phyloP scores from a whole-genome alignment of 2,329 filamentous ascomycete species.

The Penicillium nordicum region DNA sequence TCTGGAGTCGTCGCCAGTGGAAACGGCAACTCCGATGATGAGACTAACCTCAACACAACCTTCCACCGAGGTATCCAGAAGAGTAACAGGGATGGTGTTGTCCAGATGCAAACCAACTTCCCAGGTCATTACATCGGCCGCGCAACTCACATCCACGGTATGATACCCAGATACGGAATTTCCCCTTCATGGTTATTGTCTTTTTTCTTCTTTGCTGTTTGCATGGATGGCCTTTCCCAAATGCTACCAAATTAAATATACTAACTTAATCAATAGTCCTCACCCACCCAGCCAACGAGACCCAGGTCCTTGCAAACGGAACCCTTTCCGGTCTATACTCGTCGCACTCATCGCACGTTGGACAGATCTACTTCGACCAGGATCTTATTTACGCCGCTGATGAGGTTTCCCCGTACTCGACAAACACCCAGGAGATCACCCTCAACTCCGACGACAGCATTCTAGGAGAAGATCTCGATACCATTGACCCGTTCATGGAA shows the following conservation, averaged over 20 bases:
- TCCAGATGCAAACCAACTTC: constrained; percentile 44
- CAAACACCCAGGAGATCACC: constrained; percentile 49
- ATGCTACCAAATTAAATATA: not conserved
- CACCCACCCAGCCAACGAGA: constrained; percentile 31
- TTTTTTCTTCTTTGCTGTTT: too few species aligned
- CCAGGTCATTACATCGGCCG: constrained; percentile 47
- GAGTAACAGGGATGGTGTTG: constrained; percentile 42
- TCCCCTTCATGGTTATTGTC: too few species aligned
- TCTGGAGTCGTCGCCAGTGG: constrained; percentile 37
- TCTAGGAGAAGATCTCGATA: constrained; percentile 48
- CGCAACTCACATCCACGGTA: constrained; percentile 37
- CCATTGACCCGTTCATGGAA: constrained; percentile 57
- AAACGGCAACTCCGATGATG: constrained; percentile 39
- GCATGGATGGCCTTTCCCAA: too few species aligned
- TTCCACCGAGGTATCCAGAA: constrained; percentile 47
- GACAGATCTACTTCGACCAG: constrained; percentile 64
- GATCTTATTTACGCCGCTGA: constrained; percentile 54
- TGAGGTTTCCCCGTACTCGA: constrained; percentile 45
- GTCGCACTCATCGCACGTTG: constrained; percentile 54
- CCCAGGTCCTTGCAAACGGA: constrained; percentile 46
- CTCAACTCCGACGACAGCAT: constrained; percentile 53
- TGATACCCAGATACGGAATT: not conserved
- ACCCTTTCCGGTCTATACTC: constrained; percentile 48
- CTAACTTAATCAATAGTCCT: constrained; percentile 23
- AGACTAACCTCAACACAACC: constrained; percentile 41